A percentile compares a stretch with the other conserved stretches of the same genome.
These are phyloP conservation scores for Neofusicoccum cordaticola DNA, from an alignment of 2,329 filamentous ascomycete species.

Conservation along the genomic window DNA sequence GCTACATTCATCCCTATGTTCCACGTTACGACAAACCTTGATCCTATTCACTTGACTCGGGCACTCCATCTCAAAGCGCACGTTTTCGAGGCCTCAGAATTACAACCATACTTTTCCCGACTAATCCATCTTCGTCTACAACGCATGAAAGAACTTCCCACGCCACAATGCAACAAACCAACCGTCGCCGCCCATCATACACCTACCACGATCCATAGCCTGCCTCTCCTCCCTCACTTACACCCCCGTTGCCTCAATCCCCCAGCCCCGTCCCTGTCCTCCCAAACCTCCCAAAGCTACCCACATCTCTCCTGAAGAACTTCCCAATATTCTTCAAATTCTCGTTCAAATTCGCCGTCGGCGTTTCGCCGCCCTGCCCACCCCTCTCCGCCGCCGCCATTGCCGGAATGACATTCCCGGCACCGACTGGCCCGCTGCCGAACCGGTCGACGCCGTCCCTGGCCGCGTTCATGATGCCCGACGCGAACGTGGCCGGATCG, in stretches of 20 bases:
- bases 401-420: conserved; percentile 31
- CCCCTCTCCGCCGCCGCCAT: conserved; percentile 23
- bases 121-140: no score
- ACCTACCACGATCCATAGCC: no score
- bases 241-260: background rate
- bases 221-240: background rate
- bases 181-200: no score
- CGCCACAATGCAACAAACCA: background rate
- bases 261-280: conserved; percentile 20
- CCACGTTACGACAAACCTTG: no score
- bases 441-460: conserved; percentile 79
- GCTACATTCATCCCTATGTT: no score
- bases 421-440: conserved; percentile 50
- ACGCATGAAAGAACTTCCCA: background rate
- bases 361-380: conserved; percentile 35
- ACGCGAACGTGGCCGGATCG: conserved; percentile 78
- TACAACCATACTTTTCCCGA: background rate
- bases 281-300: conserved; percentile 43
- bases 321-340: conserved; percentile 95
- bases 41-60: no score
- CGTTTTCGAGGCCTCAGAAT: background rate
- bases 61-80: background rate
- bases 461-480: conserved; percentile 83
- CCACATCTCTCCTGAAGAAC: conserved; percentile 88
- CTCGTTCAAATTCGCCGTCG: conserved; percentile 76